A percentile compares a stretch with the other conserved stretches of the same genome.
Conservation (phyloP, 1,139 yeast genomes). For the Suhomyces yuchorum region DNA sequence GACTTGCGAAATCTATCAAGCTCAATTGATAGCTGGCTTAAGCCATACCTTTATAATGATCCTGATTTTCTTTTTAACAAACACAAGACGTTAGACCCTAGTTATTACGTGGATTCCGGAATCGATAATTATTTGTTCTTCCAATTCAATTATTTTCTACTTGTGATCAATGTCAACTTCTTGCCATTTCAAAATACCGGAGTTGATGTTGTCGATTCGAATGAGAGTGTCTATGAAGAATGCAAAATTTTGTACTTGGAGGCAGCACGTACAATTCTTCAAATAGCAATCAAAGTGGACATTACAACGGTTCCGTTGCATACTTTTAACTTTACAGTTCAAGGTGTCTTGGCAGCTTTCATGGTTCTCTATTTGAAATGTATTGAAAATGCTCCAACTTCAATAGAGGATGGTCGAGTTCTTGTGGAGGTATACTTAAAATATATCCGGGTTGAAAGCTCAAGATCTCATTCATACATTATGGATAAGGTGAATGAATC, state of each 20-base stretch:
- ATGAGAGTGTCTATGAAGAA: constrained; percentile 19
- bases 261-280: constrained; percentile 39
- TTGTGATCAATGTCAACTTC: constrained; percentile 38
- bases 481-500: background rate
- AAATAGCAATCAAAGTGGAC: constrained; percentile 25
- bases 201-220: constrained; percentile 19
- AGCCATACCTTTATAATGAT: constrained; percentile 8
- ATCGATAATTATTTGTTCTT: constrained; percentile 24
- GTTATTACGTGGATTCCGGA: constrained; percentile 1
- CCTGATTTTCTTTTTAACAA: constrained; percentile 7
- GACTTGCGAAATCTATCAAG: constrained; percentile 4
- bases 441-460: constrained; percentile 1
- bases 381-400: background rate
- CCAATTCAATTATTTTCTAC: constrained; percentile 36
- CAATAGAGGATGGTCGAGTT: background rate
- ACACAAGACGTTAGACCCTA: background rate
- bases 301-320: constrained; percentile 24
- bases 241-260: constrained; percentile 30
- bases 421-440: constrained; percentile 3
- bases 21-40: constrained; percentile 2
- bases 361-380: background rate
- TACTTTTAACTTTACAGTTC: constrained; percentile 35
- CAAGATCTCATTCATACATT: background rate
- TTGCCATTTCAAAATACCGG: constrained; percentile 22
- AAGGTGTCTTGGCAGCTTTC: constrained; percentile 37